Evolutionary conservation across 306 rosid species (phyloP).

Genomic region (Gastrolobium villosum): DNA sequence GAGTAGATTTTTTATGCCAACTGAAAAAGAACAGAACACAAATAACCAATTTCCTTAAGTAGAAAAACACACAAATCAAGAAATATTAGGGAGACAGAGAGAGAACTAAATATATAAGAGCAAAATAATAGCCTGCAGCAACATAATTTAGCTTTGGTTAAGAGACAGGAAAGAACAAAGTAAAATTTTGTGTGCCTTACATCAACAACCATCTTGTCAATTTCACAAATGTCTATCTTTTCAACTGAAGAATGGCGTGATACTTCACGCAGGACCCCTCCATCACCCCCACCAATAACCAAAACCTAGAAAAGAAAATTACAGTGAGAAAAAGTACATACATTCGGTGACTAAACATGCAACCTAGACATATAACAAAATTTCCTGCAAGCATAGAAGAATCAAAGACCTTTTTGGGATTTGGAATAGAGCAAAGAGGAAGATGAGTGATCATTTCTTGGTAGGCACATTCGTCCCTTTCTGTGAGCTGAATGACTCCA

Average conservation of each 20-base stretch:
- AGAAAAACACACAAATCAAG: constrained; percentile 7
- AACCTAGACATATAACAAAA: constrained; percentile 21
- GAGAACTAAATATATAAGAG: not conserved
- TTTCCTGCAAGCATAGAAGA: constrained; percentile 21
- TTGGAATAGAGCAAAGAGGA: constrained; percentile 94
- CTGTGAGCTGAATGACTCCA: constrained; percentile 98
- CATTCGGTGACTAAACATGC: constrained; percentile 17
- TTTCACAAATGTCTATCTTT: constrained; percentile 95
- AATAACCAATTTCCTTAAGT: constrained; percentile 8
- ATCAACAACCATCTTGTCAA: constrained; percentile 97
- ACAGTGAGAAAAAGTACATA: constrained; percentile 26
- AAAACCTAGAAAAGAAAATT: constrained; percentile 65
- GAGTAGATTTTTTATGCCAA: not conserved
- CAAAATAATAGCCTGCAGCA: constrained; percentile 26
- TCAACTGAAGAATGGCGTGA: constrained; percentile 90
- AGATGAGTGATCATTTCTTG: constrained; percentile 99
- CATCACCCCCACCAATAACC: constrained; percentile 99
- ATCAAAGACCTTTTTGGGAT: constrained; percentile 82
- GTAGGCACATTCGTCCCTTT: constrained; percentile 98
- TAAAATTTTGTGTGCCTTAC: constrained; percentile 46
- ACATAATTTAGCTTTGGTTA: constrained; percentile 18
- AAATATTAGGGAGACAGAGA: not conserved
- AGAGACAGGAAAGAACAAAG: constrained; percentile 26
- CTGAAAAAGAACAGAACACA: constrained; percentile 1
- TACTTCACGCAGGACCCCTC: constrained; percentile 95